Conservation (phyloP, 2,329 filamentous ascomycete genomes). For the Trichothecium roseum region DNA sequence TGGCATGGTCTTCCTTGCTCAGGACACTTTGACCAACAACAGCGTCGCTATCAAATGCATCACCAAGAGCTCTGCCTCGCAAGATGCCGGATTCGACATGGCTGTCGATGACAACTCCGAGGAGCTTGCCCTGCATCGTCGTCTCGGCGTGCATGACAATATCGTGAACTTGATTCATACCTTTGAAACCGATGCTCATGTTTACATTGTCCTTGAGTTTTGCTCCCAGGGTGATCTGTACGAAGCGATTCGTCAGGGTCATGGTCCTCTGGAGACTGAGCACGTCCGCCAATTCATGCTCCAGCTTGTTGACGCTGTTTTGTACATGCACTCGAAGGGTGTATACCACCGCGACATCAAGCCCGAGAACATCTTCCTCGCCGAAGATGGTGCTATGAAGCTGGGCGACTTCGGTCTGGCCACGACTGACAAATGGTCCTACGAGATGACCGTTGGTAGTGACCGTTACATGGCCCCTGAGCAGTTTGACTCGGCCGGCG, state of each 20-base stretch:
- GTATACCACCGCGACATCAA: slow-evolving; percentile 98
- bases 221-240: slow-evolving; percentile 94
- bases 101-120: slow-evolving; percentile 75
- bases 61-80: slow-evolving; percentile 64
- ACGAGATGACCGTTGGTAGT: slow-evolving; percentile 88
- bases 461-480: slow-evolving; percentile 99
- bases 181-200: slow-evolving; percentile 84
- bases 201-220: slow-evolving; percentile 90
- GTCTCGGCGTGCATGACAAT: slow-evolving; percentile 72
- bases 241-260: slow-evolving; percentile 84
- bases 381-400: slow-evolving; percentile 80
- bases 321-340: slow-evolving; percentile 82
- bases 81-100: slow-evolving; percentile 51
- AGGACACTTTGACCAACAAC: slow-evolving; percentile 64
- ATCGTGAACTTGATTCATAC: slow-evolving; percentile 87
- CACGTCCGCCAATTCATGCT: slow-evolving; percentile 98
- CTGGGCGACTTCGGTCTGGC: slow-evolving; percentile 93
- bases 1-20: slow-evolving; percentile 94
- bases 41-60: slow-evolving; percentile 93
- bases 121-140: slow-evolving; percentile 69
- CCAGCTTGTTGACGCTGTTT: slow-evolving; percentile 79
- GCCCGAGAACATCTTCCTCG: slow-evolving; percentile 97
- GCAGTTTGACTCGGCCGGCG: slow-evolving; percentile 82
- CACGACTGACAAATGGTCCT: slow-evolving; percentile 80
- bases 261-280: slow-evolving; percentile 85